Evolutionary conservation across 2,329 filamentous ascomycete genomes (phyloP).

Genomic region (Epichloe baconii): DNA sequence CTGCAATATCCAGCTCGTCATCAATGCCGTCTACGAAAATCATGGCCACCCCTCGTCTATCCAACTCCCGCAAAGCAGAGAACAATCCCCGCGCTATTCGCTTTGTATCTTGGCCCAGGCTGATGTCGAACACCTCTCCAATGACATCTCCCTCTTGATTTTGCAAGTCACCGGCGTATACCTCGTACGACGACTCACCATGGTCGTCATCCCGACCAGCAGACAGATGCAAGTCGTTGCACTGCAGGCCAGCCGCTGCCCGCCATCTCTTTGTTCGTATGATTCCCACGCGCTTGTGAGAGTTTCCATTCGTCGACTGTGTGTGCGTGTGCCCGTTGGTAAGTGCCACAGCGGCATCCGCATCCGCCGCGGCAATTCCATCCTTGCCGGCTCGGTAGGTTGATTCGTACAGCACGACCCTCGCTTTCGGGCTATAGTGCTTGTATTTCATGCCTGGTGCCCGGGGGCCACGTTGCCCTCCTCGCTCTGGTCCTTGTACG

Average conservation of each 20-base stretch:
- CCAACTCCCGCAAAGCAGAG: conserved; percentile 72
- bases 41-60: conserved; percentile 62
- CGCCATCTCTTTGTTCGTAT: conserved; percentile 44
- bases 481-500: conserved; percentile 65
- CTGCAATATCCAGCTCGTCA: conserved; percentile 68
- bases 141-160: conserved; percentile 18
- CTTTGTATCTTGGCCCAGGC: conserved; percentile 56
- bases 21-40: conserved; percentile 87
- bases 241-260: conserved; percentile 27
- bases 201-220: conserved; percentile 7
- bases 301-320: conserved; percentile 10
- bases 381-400: conserved; percentile 20
- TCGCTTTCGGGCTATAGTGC: conserved; percentile 87
- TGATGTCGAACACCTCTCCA: conserved; percentile 50
- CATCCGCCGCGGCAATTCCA: conserved; percentile 24
- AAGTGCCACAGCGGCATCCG: conserved; percentile 11
- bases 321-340: conserved; percentile 7
- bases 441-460: conserved; percentile 99
- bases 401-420: conserved; percentile 69
- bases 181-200: conserved; percentile 22
- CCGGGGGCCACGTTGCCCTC: conserved; percentile 49
- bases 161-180: conserved; percentile 28
- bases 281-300: conserved; percentile 30
- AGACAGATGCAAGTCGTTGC: conserved; percentile 14
- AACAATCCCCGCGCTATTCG: conserved; percentile 81